Conservation (phyloP, 164 flowering plant species). For the Vitis labrusca region DNA sequence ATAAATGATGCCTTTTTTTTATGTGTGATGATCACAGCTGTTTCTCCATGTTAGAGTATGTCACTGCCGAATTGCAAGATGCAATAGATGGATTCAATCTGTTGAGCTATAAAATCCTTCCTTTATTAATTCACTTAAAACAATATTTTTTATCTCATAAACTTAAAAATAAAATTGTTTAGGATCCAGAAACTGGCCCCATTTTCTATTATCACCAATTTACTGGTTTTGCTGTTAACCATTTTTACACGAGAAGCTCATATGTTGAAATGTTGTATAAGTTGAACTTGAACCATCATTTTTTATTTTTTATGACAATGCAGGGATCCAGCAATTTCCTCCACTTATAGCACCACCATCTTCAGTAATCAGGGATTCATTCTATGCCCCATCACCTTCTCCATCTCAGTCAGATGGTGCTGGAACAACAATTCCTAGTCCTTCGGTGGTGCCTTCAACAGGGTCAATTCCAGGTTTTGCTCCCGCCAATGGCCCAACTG, state of each 20-base stretch:
- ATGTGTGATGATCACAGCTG: no score
- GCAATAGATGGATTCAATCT: no score
- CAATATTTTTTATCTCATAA: no score
- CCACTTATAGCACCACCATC: slow-evolving; percentile 72
- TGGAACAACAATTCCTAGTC: slow-evolving; percentile 33
- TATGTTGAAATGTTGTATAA: not conserved
- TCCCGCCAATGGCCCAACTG: slow-evolving; percentile 68
- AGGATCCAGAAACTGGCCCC: no score
- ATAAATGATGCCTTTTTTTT: no score
- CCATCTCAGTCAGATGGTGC: slow-evolving; percentile 43
- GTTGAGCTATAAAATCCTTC: no score
- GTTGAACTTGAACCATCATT: not conserved
- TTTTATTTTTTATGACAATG: slow-evolving; percentile 10
- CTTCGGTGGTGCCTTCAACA: slow-evolving; percentile 40
- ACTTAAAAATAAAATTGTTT: no score
- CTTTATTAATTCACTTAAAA: no score
- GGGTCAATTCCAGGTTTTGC: slow-evolving; percentile 41
- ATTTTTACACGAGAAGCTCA: not conserved
- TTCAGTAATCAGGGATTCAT: slow-evolving; percentile 28
- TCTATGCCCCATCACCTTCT: slow-evolving; percentile 71
- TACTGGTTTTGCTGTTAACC: not conserved
- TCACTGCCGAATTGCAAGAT: no score
- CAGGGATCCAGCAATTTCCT: slow-evolving; percentile 79
- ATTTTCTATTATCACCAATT: not conserved
- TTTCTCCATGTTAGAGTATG: no score